phyloP scores from a whole-genome alignment of 1,284 basidiomycete genomes.

The Sporisorium sorghi region DNA sequence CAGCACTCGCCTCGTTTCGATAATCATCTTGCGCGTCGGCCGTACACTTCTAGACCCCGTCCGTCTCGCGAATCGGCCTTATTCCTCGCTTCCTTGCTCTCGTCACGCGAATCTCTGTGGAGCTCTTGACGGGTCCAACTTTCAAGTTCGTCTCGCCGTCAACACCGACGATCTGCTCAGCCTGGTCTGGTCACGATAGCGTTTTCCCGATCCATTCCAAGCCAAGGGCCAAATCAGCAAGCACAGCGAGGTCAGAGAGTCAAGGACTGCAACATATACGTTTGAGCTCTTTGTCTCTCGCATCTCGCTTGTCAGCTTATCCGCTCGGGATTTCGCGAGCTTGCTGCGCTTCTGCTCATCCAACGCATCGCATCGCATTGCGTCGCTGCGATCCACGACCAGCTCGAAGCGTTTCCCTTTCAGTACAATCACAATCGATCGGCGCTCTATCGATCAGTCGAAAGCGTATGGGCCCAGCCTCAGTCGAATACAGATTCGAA shows the following conservation, averaged over 20 bases:
- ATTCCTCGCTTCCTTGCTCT: neutral
- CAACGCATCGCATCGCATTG: neutral
- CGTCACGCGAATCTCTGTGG: conserved; percentile 1
- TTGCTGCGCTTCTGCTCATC: conserved; percentile 1
- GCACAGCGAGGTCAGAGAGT: conserved; percentile 12
- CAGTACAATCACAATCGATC: neutral
- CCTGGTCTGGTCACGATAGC: conserved; percentile 13
- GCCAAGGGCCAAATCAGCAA: too few species aligned
- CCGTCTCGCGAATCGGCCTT: conserved; percentile 2
- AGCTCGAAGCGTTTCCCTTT: neutral
- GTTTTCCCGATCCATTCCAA: too few species aligned
- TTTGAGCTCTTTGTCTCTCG: conserved; percentile 14
- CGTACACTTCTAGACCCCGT: neutral
- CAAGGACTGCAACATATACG: conserved; percentile 26
- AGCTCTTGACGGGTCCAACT: neutral
- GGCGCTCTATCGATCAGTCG: neutral
- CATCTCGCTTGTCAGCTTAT: conserved; percentile 5
- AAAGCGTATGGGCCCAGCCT: neutral
- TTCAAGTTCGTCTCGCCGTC: neutral
- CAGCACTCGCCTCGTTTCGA: conserved; percentile 7
- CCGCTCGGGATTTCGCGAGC: neutral
- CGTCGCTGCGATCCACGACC: neutral
- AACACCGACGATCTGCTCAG: conserved; percentile 26
- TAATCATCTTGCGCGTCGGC: conserved; percentile 2
- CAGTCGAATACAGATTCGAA: neutral